Evolutionary conservation across 441 rosid species (phyloP), one percentile per base, ranked within the genome.

Genomic region (Adansonia madagascariensis): DNA sequence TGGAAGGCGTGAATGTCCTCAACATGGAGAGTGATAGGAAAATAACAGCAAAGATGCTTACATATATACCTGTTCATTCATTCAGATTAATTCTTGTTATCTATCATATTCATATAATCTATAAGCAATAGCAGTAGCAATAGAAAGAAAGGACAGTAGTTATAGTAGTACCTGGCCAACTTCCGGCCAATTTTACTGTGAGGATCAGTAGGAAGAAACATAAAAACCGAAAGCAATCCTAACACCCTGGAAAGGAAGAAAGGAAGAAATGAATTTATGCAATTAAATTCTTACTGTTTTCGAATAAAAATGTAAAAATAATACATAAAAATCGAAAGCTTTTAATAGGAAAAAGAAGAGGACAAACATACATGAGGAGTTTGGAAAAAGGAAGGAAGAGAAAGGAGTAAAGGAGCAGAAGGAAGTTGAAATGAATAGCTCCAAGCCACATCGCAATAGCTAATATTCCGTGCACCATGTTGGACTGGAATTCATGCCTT

Each of bases 371-470:
- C 93, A 77, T 50, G 8, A 88, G 78, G 80, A 80, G 77, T 71
- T 79, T 74, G 86, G 87, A 75, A 69, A 83, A 77, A 61, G 98
- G 83, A 17, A 85, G 89, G 86, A 90, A 85, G 73, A 87, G 74
- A 80, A 85, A 68, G 73, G 85, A 86, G 82, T 85, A 66, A 59
- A 88, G 78, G 64, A 76, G 68, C 76, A 92, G 41, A 52, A 81
- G 49, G 83, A 77, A 75, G 79, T 79, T 87, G 82, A 95, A 78
- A 75, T 95, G 97, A 75, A 95, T 81, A 9, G 88, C 69, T 53
- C 98, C 97, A 43, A 95, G 88, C 96, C 97, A 93, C 62, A 88
- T 63, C n/a, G 44, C 77, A 47, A 93, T 17, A 24, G 98, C 91
- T 18, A 85, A 2, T 18, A 86, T 3, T 0, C 86, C 31, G 53